Evolutionary conservation across 1,284 basidiomycete species (phyloP).

Genomic region (Fomes fomentarius): DNA sequence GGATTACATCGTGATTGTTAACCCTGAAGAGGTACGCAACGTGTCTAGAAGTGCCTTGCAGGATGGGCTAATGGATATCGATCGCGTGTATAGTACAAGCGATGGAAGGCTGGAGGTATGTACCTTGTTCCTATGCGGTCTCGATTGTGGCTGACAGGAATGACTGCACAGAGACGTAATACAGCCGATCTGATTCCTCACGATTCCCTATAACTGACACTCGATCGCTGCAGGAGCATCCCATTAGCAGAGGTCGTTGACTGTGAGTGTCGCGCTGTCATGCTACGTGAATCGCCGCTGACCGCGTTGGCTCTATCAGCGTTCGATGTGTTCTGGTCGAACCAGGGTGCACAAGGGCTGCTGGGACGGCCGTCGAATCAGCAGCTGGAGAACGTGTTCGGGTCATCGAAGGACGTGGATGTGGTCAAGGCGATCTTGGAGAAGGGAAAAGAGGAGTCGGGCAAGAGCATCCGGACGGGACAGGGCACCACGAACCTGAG

Average conservation of each 20-base stretch:
- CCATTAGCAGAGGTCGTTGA: conserved; percentile 74
- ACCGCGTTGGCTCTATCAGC: conserved; percentile 31
- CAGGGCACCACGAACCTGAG: conserved; percentile 35
- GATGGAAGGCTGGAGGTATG: conserved; percentile 79
- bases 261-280: conserved; percentile 50
- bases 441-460: conserved; percentile 59
- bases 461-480: conserved; percentile 44
- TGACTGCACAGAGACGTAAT: conserved; percentile 63
- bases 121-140: conserved; percentile 15
- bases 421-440: conserved; percentile 61
- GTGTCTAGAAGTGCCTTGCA: conserved; percentile 1
- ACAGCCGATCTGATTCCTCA: conserved; percentile 3
- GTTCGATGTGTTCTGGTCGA: conserved; percentile 55
- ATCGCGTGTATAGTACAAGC: conserved; percentile 58
- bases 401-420: conserved; percentile 64
- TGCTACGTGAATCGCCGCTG: conserved; percentile 28
- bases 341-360: conserved; percentile 73
- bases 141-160: conserved; percentile 22
- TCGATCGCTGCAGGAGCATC: conserved; percentile 50
- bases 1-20: conserved; percentile 71
- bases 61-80: conserved; percentile 11
- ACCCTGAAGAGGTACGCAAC: conserved; percentile 61
- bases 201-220: conserved; percentile 9
- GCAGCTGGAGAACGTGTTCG: conserved; percentile 74
- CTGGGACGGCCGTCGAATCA: conserved; percentile 75